Percentiles rank a stretch among this genome's conserved stretches.
These are phyloP conservation scores for Pyracantha coccinea DNA, from an alignment of 331 rosid genomes.

Conservation along the genomic window DNA sequence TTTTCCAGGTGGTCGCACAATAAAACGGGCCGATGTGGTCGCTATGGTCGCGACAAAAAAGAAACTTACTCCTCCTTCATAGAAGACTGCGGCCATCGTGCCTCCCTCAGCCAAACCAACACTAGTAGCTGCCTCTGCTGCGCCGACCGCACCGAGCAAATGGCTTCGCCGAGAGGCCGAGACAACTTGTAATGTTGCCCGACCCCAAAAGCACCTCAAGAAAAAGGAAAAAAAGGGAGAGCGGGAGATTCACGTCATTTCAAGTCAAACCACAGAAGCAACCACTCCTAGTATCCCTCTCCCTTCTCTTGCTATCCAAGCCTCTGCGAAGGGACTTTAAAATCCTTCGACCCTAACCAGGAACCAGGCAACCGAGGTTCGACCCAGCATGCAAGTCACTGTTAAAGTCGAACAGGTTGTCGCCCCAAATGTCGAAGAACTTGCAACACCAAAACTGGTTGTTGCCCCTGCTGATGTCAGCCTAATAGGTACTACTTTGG, in stretches of 20 bases:
- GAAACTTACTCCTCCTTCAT: no score
- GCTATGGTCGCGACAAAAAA: rapidly evolving
- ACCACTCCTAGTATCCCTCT: no score
- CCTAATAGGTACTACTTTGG: rapidly evolving
- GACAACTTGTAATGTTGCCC: rapidly evolving
- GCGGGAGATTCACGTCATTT: rapidly evolving
- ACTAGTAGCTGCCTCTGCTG: rapidly evolving
- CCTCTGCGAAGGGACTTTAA: rapidly evolving
- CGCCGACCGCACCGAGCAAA: rapidly evolving
- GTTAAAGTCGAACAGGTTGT: no score
- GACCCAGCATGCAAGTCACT: rapidly evolving
- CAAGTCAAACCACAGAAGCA: no score
- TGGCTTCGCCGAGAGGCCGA: rapidly evolving
- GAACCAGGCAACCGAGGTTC: rapidly evolving
- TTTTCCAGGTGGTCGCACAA: no score
- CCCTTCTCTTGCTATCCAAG: rapidly evolving
- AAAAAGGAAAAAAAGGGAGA: no score
- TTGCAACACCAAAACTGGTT: rapidly evolving
- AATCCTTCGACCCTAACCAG: rapidly evolving
- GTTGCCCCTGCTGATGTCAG: no score
- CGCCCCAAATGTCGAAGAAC: rapidly evolving
- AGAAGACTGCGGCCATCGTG: no score
- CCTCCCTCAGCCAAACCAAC: rapidly evolving
- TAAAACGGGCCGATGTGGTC: no score
- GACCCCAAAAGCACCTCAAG: rapidly evolving